Percentiles rank a stretch among this genome's conserved stretches.
These are phyloP conservation scores for Vitis riparia DNA, from an alignment of 164 flowering plant genomes.

Conservation along the genomic window DNA sequence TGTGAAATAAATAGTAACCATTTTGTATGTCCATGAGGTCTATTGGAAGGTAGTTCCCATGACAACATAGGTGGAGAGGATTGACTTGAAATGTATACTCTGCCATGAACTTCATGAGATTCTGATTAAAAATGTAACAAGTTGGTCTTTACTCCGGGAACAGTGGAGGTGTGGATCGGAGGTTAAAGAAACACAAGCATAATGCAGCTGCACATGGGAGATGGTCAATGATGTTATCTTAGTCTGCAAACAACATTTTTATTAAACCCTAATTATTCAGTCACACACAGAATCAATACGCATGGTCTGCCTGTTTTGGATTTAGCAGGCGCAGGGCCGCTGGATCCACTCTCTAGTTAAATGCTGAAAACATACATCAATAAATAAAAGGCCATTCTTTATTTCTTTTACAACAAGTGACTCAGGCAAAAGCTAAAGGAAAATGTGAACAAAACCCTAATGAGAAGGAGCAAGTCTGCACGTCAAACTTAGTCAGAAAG, in stretches of 20 bases:
- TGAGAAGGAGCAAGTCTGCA: background rate
- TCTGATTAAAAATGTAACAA: too few species aligned
- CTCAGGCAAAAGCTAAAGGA: background rate
- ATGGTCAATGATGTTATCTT: conserved; percentile 20
- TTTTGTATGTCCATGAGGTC: too few species aligned
- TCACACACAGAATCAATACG: conserved; percentile 15
- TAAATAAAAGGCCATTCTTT: background rate
- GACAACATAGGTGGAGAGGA: too few species aligned
- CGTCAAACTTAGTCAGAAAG: conserved; percentile 15
- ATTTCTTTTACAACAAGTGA: conserved; percentile 11
- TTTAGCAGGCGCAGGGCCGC: background rate
- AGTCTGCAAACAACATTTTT: conserved; percentile 14
- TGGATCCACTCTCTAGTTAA: background rate
- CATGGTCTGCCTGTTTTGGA: conserved; percentile 16
- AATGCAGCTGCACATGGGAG: conserved; percentile 14
- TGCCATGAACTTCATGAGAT: too few species aligned
- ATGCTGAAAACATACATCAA: background rate
- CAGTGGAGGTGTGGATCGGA: conserved; percentile 12
- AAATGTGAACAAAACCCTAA: background rate
- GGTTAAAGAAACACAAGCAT: conserved; percentile 13
- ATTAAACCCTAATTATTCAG: conserved; percentile 15
- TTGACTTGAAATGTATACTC: too few species aligned
- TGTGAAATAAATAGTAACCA: too few species aligned
- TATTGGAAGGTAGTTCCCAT: too few species aligned
- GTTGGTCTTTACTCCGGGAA: conserved; percentile 2